phyloP scores from a whole-genome alignment of 495 filamentous ascomycete genomes.

The Melanomma pulvis-pyrius region DNA sequence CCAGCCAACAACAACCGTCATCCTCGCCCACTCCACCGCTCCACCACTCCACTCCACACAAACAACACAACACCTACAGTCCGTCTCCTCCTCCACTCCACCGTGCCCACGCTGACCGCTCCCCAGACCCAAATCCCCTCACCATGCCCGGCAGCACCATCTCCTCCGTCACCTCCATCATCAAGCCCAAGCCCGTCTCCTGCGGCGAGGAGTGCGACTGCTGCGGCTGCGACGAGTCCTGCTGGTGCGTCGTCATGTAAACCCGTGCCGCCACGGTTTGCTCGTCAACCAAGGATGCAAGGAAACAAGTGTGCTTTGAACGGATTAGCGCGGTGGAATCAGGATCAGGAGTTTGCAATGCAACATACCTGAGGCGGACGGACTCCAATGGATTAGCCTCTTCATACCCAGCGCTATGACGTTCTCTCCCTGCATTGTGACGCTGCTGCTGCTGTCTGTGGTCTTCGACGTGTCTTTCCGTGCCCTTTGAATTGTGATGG shows the following conservation, averaged over 20 bases:
- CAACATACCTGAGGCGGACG: background rate
- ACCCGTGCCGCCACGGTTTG: background rate
- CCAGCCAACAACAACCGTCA: background rate
- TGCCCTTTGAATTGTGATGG: too few species aligned
- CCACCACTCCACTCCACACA: background rate
- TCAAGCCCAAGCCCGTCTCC: constrained; percentile 31
- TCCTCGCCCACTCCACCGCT: background rate
- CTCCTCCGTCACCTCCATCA: constrained; percentile 35
- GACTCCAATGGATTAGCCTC: too few species aligned
- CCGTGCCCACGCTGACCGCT: background rate
- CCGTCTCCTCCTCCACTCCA: background rate
- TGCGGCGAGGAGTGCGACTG: constrained; percentile 37
- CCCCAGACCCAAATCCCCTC: background rate
- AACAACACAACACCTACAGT: background rate
- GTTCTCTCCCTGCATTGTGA: too few species aligned
- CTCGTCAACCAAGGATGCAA: background rate
- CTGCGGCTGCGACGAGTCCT: constrained; percentile 40
- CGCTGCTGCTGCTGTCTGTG: too few species aligned
- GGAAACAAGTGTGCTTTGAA: background rate
- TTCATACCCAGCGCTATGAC: too few species aligned
- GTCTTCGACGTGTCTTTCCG: too few species aligned
- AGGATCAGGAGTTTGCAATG: background rate
- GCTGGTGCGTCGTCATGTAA: constrained; percentile 40
- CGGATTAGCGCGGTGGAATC: background rate
- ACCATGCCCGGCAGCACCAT: constrained; percentile 31